These are phyloP conservation scores for Dillenia suffruticosa DNA, from an alignment of 164 flowering plant genomes.

Conservation along the genomic window DNA sequence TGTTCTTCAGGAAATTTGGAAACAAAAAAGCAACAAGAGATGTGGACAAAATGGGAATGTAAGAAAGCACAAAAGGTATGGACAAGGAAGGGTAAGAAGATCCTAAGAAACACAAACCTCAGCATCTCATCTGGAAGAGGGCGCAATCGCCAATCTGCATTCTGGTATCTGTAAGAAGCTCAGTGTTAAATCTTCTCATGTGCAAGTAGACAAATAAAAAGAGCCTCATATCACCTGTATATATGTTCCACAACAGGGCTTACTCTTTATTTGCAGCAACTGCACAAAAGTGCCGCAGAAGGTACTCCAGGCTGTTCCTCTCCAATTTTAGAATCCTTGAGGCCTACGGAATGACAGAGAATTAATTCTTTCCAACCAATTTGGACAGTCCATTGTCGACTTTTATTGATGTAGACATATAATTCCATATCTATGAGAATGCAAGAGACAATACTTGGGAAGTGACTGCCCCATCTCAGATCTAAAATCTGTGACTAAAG, in stretches of 20 bases:
- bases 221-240: background rate
- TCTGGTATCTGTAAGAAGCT: conserved; percentile 72
- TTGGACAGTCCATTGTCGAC: no score
- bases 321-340: conserved; percentile 85
- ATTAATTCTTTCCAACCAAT: conserved; percentile 1
- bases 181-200: conserved; percentile 7
- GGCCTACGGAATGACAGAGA: conserved; percentile 46
- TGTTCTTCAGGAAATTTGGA: no score
- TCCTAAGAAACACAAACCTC: conserved; percentile 34
- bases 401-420: no score
- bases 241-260: conserved; percentile 5
- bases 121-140: conserved; percentile 89
- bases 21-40: no score
- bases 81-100: background rate
- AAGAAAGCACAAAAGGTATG: no score
- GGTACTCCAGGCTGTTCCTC: conserved; percentile 85
- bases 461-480: no score
- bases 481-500: no score
- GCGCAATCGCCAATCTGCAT: conserved; percentile 97
- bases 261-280: conserved; percentile 96
- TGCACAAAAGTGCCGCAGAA: conserved; percentile 75
- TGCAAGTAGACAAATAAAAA: background rate
- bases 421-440: no score
- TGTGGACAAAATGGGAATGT: no score
- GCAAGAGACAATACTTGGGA: no score